Evolutionary conservation across 306 rosid species (phyloP).

Genomic region (Trifolium repens): DNA sequence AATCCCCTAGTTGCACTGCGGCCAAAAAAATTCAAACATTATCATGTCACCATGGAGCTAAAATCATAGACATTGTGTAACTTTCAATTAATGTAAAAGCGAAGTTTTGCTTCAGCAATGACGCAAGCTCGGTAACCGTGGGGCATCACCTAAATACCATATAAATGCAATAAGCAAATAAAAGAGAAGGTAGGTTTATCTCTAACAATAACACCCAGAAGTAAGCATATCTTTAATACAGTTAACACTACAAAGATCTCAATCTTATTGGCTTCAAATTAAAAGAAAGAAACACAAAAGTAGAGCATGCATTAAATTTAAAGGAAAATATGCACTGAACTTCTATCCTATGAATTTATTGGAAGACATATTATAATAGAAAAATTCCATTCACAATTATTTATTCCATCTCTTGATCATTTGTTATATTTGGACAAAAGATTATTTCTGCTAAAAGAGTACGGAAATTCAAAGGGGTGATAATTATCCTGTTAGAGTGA

Average conservation of each 20-base stretch:
- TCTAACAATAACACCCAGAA: neutral
- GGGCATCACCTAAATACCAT: conserved; percentile 21
- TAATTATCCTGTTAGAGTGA: neutral
- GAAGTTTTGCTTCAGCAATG: conserved; percentile 17
- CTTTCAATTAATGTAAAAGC: conserved; percentile 22
- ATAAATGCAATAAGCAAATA: conserved; percentile 6
- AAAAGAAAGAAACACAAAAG: neutral
- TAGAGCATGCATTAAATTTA: neutral
- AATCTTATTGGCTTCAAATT: neutral
- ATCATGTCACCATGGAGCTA: too few relatives aligned
- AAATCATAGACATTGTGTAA: conserved; percentile 6
- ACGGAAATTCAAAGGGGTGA: neutral
- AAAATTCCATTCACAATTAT: neutral
- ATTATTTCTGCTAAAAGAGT: neutral
- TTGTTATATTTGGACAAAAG: neutral
- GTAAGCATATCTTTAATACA: neutral
- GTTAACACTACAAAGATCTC: conserved; percentile 3
- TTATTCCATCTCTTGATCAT: neutral
- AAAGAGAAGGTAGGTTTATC: neutral
- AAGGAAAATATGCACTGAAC: neutral
- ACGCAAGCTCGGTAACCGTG: conserved; percentile 13
- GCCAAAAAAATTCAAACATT: neutral
- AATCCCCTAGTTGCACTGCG: conserved; percentile 83
- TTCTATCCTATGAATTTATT: neutral
- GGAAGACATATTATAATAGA: neutral